Evolutionary conservation across 2,329 filamentous ascomycete species (phyloP).

Genomic region (Claviceps monticola): DNA sequence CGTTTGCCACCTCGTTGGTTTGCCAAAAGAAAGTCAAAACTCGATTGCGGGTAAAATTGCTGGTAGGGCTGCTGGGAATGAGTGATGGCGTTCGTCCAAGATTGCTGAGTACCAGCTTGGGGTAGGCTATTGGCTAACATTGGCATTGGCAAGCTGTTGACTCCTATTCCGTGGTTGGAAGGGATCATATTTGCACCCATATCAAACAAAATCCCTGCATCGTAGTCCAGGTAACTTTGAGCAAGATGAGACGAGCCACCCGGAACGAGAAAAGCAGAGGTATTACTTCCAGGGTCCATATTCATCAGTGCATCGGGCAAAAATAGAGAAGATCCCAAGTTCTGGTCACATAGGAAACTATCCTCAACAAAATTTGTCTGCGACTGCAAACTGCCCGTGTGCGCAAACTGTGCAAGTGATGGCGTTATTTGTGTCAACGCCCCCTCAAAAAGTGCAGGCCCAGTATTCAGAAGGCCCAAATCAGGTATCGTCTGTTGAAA

Average conservation of each 20-base stretch:
- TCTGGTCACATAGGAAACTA: not conserved
- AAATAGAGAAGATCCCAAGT: not conserved
- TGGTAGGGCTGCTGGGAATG: constrained; percentile 6
- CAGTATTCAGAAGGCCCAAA: not conserved
- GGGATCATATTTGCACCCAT: not conserved
- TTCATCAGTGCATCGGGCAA: constrained; percentile 3
- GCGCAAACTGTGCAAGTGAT: not conserved
- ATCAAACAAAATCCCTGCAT: not conserved
- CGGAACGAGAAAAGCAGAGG: not conserved
- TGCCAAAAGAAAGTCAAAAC: constrained; percentile 16
- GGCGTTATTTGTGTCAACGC: not conserved
- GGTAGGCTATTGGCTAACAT: not conserved
- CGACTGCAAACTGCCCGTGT: constrained; percentile 1
- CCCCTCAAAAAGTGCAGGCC: not conserved
- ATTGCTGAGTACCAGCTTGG: not conserved
- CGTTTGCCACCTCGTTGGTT: constrained; percentile 24
- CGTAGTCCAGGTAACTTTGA: not conserved
- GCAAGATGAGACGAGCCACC: not conserved
- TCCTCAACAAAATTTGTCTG: not conserved
- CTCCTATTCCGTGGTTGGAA: not conserved
- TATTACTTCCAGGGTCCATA: not conserved
- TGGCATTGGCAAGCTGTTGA: not conserved
- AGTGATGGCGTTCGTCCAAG: not conserved
- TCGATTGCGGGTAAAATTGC: constrained; percentile 6
- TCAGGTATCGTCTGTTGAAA: not conserved